phyloP scores from a whole-genome alignment of 306 rosid genomes.

The Lablab purpureus region DNA sequence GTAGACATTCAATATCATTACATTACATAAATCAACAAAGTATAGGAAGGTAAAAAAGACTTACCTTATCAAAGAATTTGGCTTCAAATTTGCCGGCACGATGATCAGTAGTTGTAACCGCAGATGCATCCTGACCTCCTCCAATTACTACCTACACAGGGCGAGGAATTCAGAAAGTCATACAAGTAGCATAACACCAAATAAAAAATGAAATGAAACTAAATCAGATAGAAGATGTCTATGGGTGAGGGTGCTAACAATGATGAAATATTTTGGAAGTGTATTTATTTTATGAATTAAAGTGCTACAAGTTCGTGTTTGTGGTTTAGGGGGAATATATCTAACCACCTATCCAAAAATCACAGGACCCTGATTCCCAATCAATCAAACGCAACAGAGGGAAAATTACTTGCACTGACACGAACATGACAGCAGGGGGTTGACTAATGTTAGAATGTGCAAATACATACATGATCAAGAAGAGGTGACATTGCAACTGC shows the following conservation, averaged over 20 bases:
- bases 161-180: conserved; percentile 6
- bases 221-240: neutral
- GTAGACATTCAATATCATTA: neutral
- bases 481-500: conserved; percentile 95
- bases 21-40: neutral
- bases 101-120: conserved; percentile 91
- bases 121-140: conserved; percentile 97
- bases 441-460: neutral
- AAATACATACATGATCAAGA: conserved; percentile 83
- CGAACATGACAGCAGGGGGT: neutral
- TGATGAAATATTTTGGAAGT: neutral
- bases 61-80: conserved; percentile 87
- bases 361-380: neutral
- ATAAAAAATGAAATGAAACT: neutral
- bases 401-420: neutral
- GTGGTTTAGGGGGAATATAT: neutral
- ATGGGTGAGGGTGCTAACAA: neutral
- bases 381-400: conserved; percentile 23
- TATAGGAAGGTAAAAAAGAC: neutral
- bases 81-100: conserved; percentile 87
- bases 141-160: conserved; percentile 79
- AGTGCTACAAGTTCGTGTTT: neutral
- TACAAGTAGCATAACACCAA: neutral
- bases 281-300: neutral
- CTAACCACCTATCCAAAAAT: neutral